Conservation (phyloP, 306 rosid genomes). For the Elaeagnus macrophylla region DNA sequence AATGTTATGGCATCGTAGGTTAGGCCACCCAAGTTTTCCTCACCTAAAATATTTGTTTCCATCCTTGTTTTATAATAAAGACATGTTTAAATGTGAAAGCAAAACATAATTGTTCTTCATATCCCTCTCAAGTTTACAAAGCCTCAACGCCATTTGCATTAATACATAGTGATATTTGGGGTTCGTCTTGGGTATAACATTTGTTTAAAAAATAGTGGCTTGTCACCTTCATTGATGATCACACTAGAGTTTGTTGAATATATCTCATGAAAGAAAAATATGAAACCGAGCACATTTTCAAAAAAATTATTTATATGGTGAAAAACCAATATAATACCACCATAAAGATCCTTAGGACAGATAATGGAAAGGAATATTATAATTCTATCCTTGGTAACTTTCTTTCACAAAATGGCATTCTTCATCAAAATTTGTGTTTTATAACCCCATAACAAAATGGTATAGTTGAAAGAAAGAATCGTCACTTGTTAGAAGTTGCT, state of each 20-base stretch:
- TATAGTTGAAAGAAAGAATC: background rate
- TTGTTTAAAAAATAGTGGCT: background rate
- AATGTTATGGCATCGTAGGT: too few relatives aligned
- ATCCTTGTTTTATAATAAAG: too few relatives aligned
- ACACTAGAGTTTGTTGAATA: slow-evolving; percentile 2
- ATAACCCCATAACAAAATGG: slow-evolving; percentile 2
- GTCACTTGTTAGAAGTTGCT: too few relatives aligned
- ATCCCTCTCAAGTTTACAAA: too few relatives aligned
- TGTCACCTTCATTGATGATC: background rate
- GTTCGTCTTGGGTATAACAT: too few relatives aligned
- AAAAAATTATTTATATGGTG: background rate
- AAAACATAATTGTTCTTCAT: too few relatives aligned
- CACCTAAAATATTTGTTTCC: too few relatives aligned
- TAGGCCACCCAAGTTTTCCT: too few relatives aligned
- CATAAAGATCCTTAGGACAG: background rate
- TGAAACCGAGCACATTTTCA: background rate
- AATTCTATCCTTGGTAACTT: background rate
- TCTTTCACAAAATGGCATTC: background rate
- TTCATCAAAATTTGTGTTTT: background rate
- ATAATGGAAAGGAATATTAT: background rate
- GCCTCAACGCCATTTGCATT: too few relatives aligned
- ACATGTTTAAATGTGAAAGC: too few relatives aligned
- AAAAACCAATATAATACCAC: too few relatives aligned
- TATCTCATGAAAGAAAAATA: background rate
- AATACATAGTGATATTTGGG: too few relatives aligned